These are phyloP conservation scores for Suillus subluteus DNA, from an alignment of 768 basidiomycete species.

Conservation along the genomic window DNA sequence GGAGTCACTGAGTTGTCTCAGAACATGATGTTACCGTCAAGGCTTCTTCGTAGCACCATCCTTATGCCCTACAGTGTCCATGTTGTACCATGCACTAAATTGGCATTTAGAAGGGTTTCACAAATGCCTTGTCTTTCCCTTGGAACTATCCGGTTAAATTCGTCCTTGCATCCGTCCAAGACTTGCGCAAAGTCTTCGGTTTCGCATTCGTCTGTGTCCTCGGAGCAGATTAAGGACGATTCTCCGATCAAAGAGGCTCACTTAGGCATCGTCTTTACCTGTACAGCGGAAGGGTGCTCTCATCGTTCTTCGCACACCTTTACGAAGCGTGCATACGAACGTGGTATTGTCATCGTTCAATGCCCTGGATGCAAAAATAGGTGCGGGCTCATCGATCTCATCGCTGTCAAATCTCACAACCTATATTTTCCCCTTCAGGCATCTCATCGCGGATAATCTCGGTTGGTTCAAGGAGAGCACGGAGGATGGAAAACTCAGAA, in stretches of 20 bases:
- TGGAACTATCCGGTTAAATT: slow-evolving; percentile 27
- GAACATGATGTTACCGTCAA: neutral
- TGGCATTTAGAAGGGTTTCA: neutral
- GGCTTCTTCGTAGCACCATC: neutral
- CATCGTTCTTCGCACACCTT: slow-evolving; percentile 89
- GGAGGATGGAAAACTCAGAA: slow-evolving; percentile 69
- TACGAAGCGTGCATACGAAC: slow-evolving; percentile 80
- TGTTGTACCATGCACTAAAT: neutral
- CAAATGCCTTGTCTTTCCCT: slow-evolving; percentile 26
- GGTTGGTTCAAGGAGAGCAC: slow-evolving; percentile 92
- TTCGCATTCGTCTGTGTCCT: slow-evolving; percentile 6
- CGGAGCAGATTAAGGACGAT: slow-evolving; percentile 34
- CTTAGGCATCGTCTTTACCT: slow-evolving; percentile 83
- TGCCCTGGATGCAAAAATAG: slow-evolving; percentile 91
- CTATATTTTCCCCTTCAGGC: slow-evolving; percentile 43
- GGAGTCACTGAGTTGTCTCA: neutral
- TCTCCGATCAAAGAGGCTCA: slow-evolving; percentile 51
- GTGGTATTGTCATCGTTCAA: slow-evolving; percentile 87
- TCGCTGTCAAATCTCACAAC: neutral
- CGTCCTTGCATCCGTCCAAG: slow-evolving; percentile 14
- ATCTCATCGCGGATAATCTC: slow-evolving; percentile 87
- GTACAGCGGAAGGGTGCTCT: slow-evolving; percentile 73
- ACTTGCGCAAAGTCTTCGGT: neutral
- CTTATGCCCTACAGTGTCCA: neutral
- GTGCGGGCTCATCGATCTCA: slow-evolving; percentile 44